Conservation (phyloP, 2,329 filamentous ascomycete genomes). For the Teratosphaeria viscida region DNA sequence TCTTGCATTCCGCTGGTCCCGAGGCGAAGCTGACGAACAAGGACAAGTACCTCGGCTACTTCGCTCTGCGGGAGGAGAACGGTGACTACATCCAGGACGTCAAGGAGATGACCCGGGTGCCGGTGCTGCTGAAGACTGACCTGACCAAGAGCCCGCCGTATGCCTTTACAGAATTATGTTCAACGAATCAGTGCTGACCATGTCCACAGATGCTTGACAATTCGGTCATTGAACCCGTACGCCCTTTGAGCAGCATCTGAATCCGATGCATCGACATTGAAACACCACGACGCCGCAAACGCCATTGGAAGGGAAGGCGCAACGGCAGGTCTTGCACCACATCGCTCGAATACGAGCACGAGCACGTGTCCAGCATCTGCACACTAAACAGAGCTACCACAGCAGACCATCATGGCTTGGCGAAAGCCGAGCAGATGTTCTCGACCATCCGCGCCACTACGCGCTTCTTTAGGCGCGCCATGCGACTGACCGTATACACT, state of each 20-base stretch:
- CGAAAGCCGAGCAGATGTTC: conserved; percentile 5
- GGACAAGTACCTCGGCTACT: conserved; percentile 89
- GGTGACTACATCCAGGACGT: conserved; percentile 98
- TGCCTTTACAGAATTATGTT: conserved; percentile 38
- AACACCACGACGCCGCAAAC: not conserved
- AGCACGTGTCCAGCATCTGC: conserved; percentile 3
- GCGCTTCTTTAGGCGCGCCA: not conserved
- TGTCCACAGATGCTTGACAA: conserved; percentile 60
- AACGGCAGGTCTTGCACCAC: not conserved
- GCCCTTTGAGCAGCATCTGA: conserved; percentile 37
- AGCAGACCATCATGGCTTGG: conserved; percentile 6
- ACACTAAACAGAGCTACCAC: conserved; percentile 3
- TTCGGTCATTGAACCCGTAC: conserved; percentile 71
- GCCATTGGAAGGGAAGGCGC: not conserved
- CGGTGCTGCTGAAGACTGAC: conserved; percentile 97
- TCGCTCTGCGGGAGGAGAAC: conserved; percentile 80
- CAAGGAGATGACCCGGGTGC: conserved; percentile 91
- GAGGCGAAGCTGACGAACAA: conserved; percentile 81
- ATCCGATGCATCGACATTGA: not conserved
- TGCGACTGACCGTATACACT: conserved; percentile 14
- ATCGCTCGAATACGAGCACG: not conserved
- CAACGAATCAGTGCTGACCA: conserved; percentile 28
- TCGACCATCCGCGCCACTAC: conserved; percentile 2
- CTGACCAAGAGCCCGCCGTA: conserved; percentile 98
- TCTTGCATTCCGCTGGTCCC: conserved; percentile 58